Evolutionary conservation across 75 land plant species (phyloP), one percentile per base, ranked within the genome.

Genomic region (Pinus tabuliformis): DNA sequence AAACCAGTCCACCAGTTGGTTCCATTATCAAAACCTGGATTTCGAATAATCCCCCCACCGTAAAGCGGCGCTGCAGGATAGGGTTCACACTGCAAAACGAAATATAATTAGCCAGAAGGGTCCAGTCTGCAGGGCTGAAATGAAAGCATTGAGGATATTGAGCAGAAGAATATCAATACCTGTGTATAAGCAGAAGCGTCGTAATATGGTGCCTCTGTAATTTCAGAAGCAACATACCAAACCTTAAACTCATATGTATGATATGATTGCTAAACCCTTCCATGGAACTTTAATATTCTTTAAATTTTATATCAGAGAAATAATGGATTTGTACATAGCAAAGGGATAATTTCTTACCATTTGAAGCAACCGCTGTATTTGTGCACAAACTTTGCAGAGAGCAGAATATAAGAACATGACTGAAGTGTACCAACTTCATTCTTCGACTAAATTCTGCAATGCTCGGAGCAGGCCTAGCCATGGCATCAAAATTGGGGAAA

Each of bases 131-230:
- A 5, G 56, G 56, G 20, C 1, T 58, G 4, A 21, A 59, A 49
- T 22, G 1, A 63, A 12, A 14, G 37, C 74, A 26, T 5, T 49
- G 30, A 8, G 61, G 1, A 45, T 7, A 30, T 14, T 68, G 12
- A 24, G 22, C n/a, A 42, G 45, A 58, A 65, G 3, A 6, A 58
- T 36, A 17, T 3, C 1, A 17, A 54, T 83, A 92, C 94, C 90
- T 92, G 78, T 2, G 84, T 89, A 68, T 83, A 89, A 59, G 94
- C 88, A 59, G 89, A 70, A 17, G 78, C 76, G 74, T 92, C 94
- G 62, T 92, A 92, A 6, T 76, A 13, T 33, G 86, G 75, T 57
- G 83, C 86, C 52, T 83, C 91, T 87, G 87, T 39, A 81, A 9
- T 39, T 79, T 12, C 26, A 74, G 72, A 77, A 75, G 73, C 85